Evolutionary conservation across 192 early-diverging fungal genomes (phyloP), one percentile per base, ranked within the genome.

Genomic region (Coemansia sp.): DNA sequence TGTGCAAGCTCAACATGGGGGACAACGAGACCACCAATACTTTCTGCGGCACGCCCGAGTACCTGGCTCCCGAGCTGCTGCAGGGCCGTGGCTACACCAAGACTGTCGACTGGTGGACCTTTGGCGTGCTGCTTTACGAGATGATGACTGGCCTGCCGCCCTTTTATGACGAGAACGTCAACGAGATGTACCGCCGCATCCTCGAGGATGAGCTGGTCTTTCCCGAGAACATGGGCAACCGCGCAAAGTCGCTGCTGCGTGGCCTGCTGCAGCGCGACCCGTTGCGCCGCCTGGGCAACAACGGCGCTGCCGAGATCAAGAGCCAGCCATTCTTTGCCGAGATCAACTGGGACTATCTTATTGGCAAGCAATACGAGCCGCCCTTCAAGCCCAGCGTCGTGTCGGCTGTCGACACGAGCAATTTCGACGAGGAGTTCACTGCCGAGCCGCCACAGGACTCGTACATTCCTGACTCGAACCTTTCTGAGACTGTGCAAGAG

Each of bases 11-110:
- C 43, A 93, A 95, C 71, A 98, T 96, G 90, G 90, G 88, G 29
- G 94, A 95, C 70, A 90, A 91, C 51, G 93, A 92, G 60, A 92
- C 88, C 38, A 98, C 97, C 25, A 87, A 90, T 73, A 96, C 95
- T 0, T 95, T 98, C 62, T 98, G 96, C 75, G 97, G 97, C 9
- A 99, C 97, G 9, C 96, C 96, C n/a, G 97, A 99, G 70, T 98
- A 97, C 73, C 88, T 98, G 51, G 93, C 96, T 0, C 93, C 90
- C 9, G 96, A 98, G 84, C 73, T 98, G 19, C 76, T 98, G 9
- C 82, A 89, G 39, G 90, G 88, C 52, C 87, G 91, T 48, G 92
- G 91, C 12, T 97, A 97, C 78, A 90, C 88, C 22, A 93, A 93
- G 67, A 89, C 91, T 7, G 94, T 97, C 1, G 97, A 99, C 84